Evolutionary conservation across 2,329 filamentous ascomycete genomes (phyloP), one percentile per base, ranked within the genome.

Genomic region (Colletotrichum lupini): DNA sequence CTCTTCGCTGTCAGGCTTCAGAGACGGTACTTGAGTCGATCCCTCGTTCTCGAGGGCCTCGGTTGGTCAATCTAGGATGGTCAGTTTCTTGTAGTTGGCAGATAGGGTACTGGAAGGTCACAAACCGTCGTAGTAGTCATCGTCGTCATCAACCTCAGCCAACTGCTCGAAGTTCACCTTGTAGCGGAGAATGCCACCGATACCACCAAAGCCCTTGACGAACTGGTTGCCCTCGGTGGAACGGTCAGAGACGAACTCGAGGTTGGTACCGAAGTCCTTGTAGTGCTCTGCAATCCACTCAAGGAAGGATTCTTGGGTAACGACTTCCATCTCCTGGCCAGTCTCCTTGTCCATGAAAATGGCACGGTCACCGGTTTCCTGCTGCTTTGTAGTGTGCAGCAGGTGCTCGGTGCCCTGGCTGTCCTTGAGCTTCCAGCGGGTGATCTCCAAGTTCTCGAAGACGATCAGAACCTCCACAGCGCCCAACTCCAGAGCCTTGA

Each of bases 121-220:
- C 82, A 79, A 79, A 87, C 87, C 89, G 85, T 91, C 89, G 88
- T 97, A 98, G 85, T 96, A 96, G 83, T 98, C 96, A 85, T 95
- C 93, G 83, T 97, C 94, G 83, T 97, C 95, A 81, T 93, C 92
- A 81, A 93, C 89, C 83, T 98, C 97, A 84, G 93, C 93, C 85
- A 99, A 90, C 86, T 99, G 97, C 87, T 99, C 97, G 87, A 99
- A 99, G 89, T 99, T 99, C 89, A 99, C 95, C 89, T 98, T 98
- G 92, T 99, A 99, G 79, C 97, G 95, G 82, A 99, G 92, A 81
- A 99, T 93, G 76, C 96, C 96, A 78, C 97, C 97, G 79, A 99
- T 98, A 81, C 97, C 97, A 92, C 97, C 97, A 82, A 99, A 99
- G 76, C 97, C 97, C 88, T 98, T 98, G 81, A 99, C 97, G 86